Evolutionary conservation across 306 rosid species (phyloP).

Genomic region (Acacia melanoxylon): DNA sequence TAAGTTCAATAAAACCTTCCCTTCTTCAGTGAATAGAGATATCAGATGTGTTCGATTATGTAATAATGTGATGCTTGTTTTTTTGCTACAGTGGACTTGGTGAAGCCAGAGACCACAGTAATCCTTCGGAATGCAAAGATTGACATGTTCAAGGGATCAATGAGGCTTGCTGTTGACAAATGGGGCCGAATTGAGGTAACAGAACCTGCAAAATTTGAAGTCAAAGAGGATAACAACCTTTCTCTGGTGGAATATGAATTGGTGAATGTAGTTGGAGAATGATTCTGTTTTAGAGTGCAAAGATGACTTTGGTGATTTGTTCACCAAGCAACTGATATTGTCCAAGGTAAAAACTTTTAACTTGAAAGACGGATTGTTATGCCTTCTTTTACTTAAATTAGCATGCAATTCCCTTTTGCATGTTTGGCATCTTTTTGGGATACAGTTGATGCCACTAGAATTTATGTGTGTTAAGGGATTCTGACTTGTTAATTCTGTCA

Average conservation of each 20-base stretch:
- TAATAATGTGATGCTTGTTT: not conserved
- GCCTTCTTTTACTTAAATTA: constrained; percentile 29
- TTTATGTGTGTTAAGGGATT: constrained; percentile 8
- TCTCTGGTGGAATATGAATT: constrained; percentile 53
- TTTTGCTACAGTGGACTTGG: constrained; percentile 44
- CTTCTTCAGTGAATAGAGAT: not conserved
- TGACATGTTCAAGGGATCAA: constrained; percentile 46
- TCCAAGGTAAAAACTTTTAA: constrained; percentile 17
- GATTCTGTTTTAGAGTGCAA: constrained; percentile 12
- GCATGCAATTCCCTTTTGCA: constrained; percentile 28
- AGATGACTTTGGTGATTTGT: constrained; percentile 18
- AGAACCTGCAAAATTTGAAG: constrained; percentile 42
- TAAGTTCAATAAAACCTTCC: not conserved
- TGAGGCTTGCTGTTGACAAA: constrained; percentile 44
- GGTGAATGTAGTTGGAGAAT: constrained; percentile 48
- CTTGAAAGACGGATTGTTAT: constrained; percentile 27
- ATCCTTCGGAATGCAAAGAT: constrained; percentile 55
- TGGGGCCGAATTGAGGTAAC: constrained; percentile 44
- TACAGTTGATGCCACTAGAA: constrained; percentile 24
- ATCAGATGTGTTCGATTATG: not conserved
- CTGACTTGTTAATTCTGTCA: constrained; percentile 28
- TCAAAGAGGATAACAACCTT: constrained; percentile 52
- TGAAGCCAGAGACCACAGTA: constrained; percentile 45
- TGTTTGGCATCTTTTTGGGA: constrained; percentile 35
- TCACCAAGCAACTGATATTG: not conserved